phyloP scores from a whole-genome alignment of 306 rosid species.

The Begonia fuchsioides region DNA sequence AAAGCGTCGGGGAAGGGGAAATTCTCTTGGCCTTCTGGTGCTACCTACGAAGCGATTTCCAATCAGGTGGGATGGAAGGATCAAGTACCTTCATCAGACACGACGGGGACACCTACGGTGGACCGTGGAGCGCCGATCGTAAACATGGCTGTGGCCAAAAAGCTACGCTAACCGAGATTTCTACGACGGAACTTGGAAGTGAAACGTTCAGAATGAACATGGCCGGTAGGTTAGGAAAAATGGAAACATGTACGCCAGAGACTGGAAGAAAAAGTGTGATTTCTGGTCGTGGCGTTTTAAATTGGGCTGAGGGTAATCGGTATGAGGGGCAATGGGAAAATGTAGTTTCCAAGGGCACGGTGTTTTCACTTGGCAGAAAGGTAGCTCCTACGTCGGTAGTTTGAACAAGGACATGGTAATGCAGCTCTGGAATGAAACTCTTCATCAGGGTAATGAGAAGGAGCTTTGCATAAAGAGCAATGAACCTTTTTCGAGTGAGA shows the following conservation, averaged over 20 bases:
- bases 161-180: constrained; percentile 70
- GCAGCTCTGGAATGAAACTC: constrained; percentile 45
- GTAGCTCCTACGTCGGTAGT: constrained; percentile 57
- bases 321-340: constrained; percentile 89
- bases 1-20: too few species aligned
- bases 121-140: constrained; percentile 60
- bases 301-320: constrained; percentile 78
- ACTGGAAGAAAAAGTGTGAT: constrained; percentile 90
- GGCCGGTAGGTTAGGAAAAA: constrained; percentile 83
- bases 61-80: constrained; percentile 89
- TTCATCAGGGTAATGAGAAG: constrained; percentile 33
- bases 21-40: too few species aligned
- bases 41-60: constrained; percentile 75
- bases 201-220: constrained; percentile 63
- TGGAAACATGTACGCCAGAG: constrained; percentile 70
- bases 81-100: constrained; percentile 66
- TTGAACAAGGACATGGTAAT: constrained; percentile 61
- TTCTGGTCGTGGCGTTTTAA: too few species aligned
- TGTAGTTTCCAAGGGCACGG: constrained; percentile 73
- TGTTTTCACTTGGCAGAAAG: constrained; percentile 65
- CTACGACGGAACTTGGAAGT: constrained; percentile 71
- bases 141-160: constrained; percentile 68
- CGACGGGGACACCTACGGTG: constrained; percentile 65
- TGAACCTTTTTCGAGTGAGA: constrained; percentile 24
- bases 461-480: constrained; percentile 17